Percentiles rank a stretch among this genome's conserved stretches.
Evolutionary conservation across 1,139 yeast species (phyloP).

Genomic region (Saccharomyces hybrid): DNA sequence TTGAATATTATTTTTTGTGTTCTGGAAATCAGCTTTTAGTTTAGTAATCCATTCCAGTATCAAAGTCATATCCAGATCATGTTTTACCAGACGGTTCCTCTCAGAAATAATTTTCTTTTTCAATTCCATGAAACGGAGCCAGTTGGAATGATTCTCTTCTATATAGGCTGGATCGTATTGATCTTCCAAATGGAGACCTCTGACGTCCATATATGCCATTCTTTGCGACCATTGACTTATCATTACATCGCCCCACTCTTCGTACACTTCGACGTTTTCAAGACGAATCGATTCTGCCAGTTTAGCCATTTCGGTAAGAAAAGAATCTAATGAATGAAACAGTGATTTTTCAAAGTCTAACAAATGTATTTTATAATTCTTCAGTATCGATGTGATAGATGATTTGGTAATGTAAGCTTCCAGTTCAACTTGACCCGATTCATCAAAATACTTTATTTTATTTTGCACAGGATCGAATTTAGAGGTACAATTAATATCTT

Average conservation of each 20-base stretch:
- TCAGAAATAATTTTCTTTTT: constrained; percentile 20
- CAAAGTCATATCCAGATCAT: constrained; percentile 12
- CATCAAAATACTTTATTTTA: constrained; percentile 33
- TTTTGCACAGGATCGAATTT: constrained; percentile 39
- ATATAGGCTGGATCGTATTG: constrained; percentile 3
- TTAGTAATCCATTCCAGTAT: neutral
- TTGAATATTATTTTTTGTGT: neutral
- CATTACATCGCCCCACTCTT: constrained; percentile 64
- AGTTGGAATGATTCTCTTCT: constrained; percentile 14
- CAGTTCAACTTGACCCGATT: constrained; percentile 29
- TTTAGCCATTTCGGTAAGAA: constrained; percentile 1
- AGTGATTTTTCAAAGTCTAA: neutral
- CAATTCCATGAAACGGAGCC: constrained; percentile 25
- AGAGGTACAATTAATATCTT: constrained; percentile 43
- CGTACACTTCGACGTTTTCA: constrained; percentile 54
- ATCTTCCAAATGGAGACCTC: neutral
- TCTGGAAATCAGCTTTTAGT: neutral
- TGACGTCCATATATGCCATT: constrained; percentile 29
- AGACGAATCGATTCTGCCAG: constrained; percentile 41
- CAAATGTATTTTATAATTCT: constrained; percentile 33
- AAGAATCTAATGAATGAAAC: neutral
- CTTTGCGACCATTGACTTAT: constrained; percentile 45
- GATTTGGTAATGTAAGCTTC: constrained; percentile 45
- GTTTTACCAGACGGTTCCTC: constrained; percentile 50
- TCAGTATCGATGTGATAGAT: constrained; percentile 44